phyloP scores from a whole-genome alignment of 352 stramenopile species.

The Blastocystis sp. region DNA sequence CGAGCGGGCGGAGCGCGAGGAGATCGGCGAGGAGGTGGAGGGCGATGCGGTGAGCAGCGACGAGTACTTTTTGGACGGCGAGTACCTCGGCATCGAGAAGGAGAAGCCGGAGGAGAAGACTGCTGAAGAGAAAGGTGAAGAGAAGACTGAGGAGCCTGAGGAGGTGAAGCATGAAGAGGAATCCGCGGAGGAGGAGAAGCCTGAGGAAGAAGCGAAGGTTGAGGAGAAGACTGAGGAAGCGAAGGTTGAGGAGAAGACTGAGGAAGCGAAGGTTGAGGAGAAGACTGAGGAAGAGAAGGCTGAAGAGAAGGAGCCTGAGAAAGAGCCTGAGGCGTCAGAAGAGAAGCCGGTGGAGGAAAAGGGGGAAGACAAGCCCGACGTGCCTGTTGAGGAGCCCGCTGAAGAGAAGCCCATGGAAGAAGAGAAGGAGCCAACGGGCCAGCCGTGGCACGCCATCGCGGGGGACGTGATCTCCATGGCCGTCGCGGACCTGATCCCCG shows the following conservation, averaged over 20 bases:
- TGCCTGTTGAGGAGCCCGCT: too few species aligned
- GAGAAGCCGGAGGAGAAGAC: background rate
- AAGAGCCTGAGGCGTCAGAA: background rate
- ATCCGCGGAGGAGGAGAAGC: background rate
- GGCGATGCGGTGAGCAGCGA: background rate
- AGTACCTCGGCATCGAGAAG: background rate
- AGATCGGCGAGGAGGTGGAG: background rate
- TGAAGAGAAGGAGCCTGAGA: background rate
- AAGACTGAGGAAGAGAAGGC: background rate
- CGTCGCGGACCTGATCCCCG: too few species aligned
- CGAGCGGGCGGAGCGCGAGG: conserved; percentile 11
- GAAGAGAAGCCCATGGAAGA: too few species aligned
- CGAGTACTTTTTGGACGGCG: background rate
- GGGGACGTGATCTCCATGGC: too few species aligned
- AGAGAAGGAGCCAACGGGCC: too few species aligned
- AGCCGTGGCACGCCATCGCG: too few species aligned
- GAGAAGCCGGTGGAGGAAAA: background rate
- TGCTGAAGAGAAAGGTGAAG: background rate
- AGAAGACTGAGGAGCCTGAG: too few species aligned
- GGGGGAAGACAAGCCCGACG: too few species aligned
- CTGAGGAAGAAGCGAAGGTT: background rate
- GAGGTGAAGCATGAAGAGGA: background rate
- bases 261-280: conserved; percentile 9
- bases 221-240: conserved; percentile 14
- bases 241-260: background rate